Conservation (phyloP, 2,329 filamentous ascomycete species). For the Sordariomycetes sp. region DNA sequence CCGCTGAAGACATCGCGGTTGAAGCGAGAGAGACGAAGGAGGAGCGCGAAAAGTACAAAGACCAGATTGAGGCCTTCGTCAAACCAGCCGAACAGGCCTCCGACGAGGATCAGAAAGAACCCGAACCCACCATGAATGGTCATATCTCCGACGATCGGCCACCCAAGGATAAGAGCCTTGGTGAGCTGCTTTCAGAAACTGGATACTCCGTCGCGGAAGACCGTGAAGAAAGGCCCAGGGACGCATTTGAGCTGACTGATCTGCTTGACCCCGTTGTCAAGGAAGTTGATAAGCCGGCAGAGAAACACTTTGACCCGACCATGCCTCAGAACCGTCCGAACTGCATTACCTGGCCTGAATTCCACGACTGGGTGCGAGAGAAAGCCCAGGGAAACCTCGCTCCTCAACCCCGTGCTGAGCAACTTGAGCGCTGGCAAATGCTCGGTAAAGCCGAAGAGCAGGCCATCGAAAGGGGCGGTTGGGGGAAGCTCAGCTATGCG, state of each 20-base stretch:
- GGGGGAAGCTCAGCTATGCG: constrained; percentile 64
- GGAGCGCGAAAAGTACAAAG: constrained; percentile 48
- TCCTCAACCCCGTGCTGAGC: constrained; percentile 18
- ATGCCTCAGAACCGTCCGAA: constrained; percentile 63
- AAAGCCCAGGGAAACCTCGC: constrained; percentile 5
- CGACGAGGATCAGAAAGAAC: constrained; percentile 8
- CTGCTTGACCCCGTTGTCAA: neutral
- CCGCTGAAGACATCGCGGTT: constrained; percentile 68
- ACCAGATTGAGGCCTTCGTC: constrained; percentile 27
- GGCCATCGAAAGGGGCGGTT: constrained; percentile 64
- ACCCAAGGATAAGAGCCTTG: constrained; percentile 12
- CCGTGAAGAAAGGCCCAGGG: constrained; percentile 14
- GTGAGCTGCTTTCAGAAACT: constrained; percentile 29
- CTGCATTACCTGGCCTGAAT: constrained; percentile 15
- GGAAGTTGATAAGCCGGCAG: constrained; percentile 9
- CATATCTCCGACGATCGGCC: neutral
- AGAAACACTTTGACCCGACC: constrained; percentile 41
- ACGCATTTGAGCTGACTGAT: constrained; percentile 18
- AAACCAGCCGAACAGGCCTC: constrained; percentile 6
- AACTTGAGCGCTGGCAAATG: constrained; percentile 38
- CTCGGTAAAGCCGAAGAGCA: constrained; percentile 60
- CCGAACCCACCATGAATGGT: neutral
- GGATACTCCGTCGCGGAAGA: constrained; percentile 32
- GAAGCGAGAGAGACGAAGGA: constrained; percentile 54
- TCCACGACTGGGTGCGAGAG: constrained; percentile 5